Conservation (phyloP, 176 grass and related monocot species). For the Rhipidocladum racemiflorum region DNA sequence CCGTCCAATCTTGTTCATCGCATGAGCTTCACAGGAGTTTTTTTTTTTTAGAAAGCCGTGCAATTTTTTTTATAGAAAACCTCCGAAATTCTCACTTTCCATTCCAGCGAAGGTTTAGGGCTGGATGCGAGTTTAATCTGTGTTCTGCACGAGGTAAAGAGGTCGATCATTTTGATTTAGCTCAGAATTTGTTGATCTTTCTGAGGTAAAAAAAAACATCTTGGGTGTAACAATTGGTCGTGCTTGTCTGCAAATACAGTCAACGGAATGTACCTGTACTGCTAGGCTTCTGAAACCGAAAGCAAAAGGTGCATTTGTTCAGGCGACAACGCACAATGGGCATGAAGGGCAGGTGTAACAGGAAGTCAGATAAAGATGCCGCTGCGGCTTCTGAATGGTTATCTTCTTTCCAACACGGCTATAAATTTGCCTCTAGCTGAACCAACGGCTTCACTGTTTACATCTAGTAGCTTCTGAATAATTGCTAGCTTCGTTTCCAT, state of each 20-base stretch:
- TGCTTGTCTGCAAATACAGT: not conserved
- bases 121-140: not conserved
- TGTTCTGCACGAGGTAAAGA: not conserved
- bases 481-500: not conserved
- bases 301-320: not conserved
- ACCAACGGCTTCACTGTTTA: constrained; percentile 9
- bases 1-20: not conserved
- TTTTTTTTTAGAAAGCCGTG: not conserved
- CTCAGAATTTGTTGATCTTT: not conserved
- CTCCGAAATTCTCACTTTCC: not conserved
- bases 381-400: not conserved
- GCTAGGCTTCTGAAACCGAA: not conserved
- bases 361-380: constrained; percentile 5
- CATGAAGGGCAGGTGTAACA: constrained; percentile 33
- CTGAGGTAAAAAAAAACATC: not conserved
- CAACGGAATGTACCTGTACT: not conserved
- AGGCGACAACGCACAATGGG: not conserved
- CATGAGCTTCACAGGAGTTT: not conserved
- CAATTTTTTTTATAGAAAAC: not conserved
- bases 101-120: not conserved
- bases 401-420: not conserved
- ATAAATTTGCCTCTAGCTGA: constrained; percentile 1
- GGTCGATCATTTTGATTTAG: not conserved
- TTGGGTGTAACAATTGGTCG: not conserved
- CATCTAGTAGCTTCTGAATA: not conserved